Evolutionary conservation across 2,329 filamentous ascomycete species (phyloP).

Genomic region (Orbilia brochopaga): DNA sequence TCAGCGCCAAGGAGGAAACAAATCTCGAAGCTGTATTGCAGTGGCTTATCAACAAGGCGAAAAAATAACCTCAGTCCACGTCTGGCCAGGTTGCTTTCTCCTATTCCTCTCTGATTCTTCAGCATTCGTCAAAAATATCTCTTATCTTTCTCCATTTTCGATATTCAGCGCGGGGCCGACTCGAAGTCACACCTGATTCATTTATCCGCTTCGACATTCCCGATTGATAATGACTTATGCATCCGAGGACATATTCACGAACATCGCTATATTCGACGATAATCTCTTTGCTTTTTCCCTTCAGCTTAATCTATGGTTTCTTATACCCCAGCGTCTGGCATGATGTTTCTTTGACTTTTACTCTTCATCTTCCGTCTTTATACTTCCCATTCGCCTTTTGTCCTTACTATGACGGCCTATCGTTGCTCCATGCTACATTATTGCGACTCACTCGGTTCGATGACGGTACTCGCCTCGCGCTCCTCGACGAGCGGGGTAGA

Average conservation of each 20-base stretch:
- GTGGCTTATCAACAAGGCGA: conserved; percentile 91
- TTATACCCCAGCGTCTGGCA: conserved; percentile 50
- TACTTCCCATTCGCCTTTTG: conserved; percentile 24
- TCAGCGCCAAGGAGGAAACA: conserved; percentile 98
- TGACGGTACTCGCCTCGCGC: background rate
- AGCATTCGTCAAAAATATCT: conserved; percentile 12
- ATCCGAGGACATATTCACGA: conserved; percentile 43
- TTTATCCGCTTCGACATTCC: conserved; percentile 27
- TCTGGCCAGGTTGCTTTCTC: background rate
- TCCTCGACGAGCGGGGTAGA: background rate
- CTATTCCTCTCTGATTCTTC: conserved; percentile 15
- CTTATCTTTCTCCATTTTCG: background rate
- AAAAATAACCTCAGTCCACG: conserved; percentile 63
- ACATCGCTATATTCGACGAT: conserved; percentile 26
- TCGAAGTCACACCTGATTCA: conserved; percentile 37
- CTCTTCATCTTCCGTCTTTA: conserved; percentile 17
- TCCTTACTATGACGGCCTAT: conserved; percentile 44
- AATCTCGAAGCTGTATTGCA: conserved; percentile 96
- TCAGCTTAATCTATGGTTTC: conserved; percentile 41
- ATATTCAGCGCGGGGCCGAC: conserved; percentile 23
- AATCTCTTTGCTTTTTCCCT: conserved; percentile 18
- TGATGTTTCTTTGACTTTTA: conserved; percentile 22
- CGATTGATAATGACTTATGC: conserved; percentile 51
- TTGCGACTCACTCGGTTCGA: conserved; percentile 6
- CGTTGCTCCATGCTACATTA: conserved; percentile 28